phyloP scores from a whole-genome alignment of 2,329 filamentous ascomycete species.

The Penicillium italicum region DNA sequence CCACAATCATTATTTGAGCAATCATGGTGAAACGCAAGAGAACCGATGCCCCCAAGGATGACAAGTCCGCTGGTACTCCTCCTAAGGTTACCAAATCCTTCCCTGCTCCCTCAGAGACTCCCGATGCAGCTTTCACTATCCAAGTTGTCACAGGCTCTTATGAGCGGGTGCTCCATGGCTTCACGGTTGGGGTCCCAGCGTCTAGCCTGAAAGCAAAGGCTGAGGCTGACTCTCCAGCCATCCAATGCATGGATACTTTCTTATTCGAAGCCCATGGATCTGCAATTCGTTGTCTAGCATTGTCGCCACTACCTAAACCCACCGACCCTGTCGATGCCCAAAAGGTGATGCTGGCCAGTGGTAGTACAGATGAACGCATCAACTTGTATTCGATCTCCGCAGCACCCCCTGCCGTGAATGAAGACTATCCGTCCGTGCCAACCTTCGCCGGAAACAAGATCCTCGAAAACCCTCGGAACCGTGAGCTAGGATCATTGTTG shows the following conservation, averaged over 20 bases:
- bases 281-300: slow-evolving; percentile 80
- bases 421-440: slow-evolving; percentile 58
- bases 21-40: slow-evolving; percentile 48
- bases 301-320: slow-evolving; percentile 68
- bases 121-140: slow-evolving; percentile 54
- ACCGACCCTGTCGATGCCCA: slow-evolving; percentile 55
- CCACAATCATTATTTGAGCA: neutral
- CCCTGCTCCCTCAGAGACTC: slow-evolving; percentile 24
- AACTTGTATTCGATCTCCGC: slow-evolving; percentile 89
- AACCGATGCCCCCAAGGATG: slow-evolving; percentile 32
- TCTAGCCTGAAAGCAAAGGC: slow-evolving; percentile 26
- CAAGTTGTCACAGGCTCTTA: slow-evolving; percentile 93
- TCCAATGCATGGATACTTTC: slow-evolving; percentile 85
- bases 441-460: slow-evolving; percentile 69
- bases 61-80: slow-evolving; percentile 21
- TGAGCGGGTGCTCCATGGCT: slow-evolving; percentile 85
- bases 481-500: slow-evolving; percentile 79
- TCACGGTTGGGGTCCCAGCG: slow-evolving; percentile 67
- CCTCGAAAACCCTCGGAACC: slow-evolving; percentile 79
- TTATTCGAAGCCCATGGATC: slow-evolving; percentile 92
- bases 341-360: slow-evolving; percentile 85
- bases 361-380: slow-evolving; percentile 88
- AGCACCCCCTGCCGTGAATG: slow-evolving; percentile 57
- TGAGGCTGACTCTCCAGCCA: slow-evolving; percentile 33
- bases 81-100: slow-evolving; percentile 36